These are phyloP conservation scores for Hysterangium stoloniferum DNA, from an alignment of 768 basidiomycete genomes.

Conservation along the genomic window DNA sequence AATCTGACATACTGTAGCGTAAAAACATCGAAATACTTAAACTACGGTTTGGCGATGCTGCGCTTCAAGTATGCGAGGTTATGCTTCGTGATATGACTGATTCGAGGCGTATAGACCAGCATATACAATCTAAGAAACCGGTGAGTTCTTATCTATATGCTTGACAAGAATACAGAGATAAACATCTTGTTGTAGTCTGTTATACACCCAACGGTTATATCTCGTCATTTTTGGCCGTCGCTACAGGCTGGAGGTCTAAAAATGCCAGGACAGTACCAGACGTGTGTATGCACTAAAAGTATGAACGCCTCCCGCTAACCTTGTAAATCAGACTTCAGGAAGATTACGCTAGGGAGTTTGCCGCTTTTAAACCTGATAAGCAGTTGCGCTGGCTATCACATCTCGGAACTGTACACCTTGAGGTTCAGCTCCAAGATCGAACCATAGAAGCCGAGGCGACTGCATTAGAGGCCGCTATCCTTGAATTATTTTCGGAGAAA, in stretches of 20 bases:
- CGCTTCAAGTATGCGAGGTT: conserved; percentile 93
- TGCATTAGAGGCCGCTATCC: conserved; percentile 85
- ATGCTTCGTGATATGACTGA: conserved; percentile 98
- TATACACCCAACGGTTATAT: conserved; percentile 86
- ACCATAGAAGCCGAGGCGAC: conserved; percentile 66
- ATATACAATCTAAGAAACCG: conserved; percentile 65
- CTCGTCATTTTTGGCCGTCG: conserved; percentile 91
- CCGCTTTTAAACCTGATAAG: conserved; percentile 89
- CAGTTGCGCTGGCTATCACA: conserved; percentile 83
- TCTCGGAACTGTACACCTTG: conserved; percentile 75
- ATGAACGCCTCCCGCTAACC: neutral
- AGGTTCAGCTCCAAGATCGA: conserved; percentile 78
- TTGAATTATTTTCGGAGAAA: conserved; percentile 76
- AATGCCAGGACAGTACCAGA: conserved; percentile 81
- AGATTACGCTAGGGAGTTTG: conserved; percentile 68
- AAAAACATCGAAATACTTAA: conserved; percentile 92
- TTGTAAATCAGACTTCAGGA: conserved; percentile 51
- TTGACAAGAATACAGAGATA: neutral
- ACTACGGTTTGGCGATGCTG: conserved; percentile 88
- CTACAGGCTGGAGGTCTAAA: conserved; percentile 63
- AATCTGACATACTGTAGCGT: conserved; percentile 41
- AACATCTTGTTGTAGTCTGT: conserved; percentile 38
- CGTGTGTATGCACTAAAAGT: conserved; percentile 36
- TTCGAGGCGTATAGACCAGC: conserved; percentile 82
- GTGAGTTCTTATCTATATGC: conserved; percentile 34